phyloP scores from a whole-genome alignment of 129 eudicot species.

The Heracleum sosnowskyi region DNA sequence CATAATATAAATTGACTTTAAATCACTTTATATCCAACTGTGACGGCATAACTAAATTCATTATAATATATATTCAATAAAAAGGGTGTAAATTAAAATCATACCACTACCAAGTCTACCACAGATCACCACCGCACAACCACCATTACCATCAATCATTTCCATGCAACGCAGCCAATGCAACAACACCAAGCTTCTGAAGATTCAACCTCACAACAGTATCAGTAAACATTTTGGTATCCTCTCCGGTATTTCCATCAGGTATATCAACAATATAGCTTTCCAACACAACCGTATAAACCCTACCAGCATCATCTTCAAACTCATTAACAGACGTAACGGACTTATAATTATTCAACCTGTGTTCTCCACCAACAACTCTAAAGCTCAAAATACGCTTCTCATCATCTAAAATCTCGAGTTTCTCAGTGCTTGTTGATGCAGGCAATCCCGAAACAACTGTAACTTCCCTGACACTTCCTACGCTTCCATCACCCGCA shows the following conservation, averaged over 20 bases:
- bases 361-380: conserved; percentile 85
- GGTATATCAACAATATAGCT: conserved; percentile 89
- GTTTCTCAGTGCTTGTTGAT: conserved; percentile 76
- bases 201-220: conserved; percentile 86
- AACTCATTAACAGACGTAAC: conserved; percentile 89
- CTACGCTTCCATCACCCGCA: conserved; percentile 61
- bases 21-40: neutral
- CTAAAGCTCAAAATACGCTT: conserved; percentile 60
- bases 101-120: neutral
- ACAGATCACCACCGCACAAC: neutral
- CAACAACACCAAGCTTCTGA: conserved; percentile 74
- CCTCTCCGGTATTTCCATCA: conserved; percentile 78
- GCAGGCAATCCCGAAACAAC: conserved; percentile 94
- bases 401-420: conserved; percentile 74
- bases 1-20: neutral
- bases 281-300: conserved; percentile 72
- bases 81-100: neutral
- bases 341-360: conserved; percentile 66
- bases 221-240: conserved; percentile 90
- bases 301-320: conserved; percentile 20
- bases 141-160: conserved; percentile 3
- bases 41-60: neutral
- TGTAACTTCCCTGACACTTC: conserved; percentile 68
- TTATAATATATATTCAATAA: no score
- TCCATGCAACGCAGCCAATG: conserved; percentile 53